phyloP scores from a whole-genome alignment of 2,329 filamentous ascomycete species.

The Ascochyta pisi region DNA sequence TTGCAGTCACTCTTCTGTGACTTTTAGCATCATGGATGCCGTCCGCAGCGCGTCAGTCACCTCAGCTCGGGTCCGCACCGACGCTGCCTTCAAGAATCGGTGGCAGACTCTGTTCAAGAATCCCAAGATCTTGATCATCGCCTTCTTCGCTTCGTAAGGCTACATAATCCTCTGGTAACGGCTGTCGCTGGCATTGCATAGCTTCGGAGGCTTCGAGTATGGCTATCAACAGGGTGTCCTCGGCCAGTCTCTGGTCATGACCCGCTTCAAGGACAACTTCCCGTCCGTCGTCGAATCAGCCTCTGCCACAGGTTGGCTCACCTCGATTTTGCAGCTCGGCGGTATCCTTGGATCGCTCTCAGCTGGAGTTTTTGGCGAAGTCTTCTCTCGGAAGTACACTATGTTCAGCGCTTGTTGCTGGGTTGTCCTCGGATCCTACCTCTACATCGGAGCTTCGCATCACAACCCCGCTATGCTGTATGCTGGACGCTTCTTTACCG shows the following conservation, averaged over 20 bases:
- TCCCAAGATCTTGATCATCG: conserved; percentile 39
- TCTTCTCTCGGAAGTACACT: conserved; percentile 60
- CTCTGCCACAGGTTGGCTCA: conserved; percentile 59
- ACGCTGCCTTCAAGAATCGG: conserved; percentile 37
- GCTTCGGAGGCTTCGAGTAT: conserved; percentile 61
- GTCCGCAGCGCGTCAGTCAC: conserved; percentile 35
- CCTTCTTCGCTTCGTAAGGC: conserved; percentile 41
- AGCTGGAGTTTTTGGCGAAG: conserved; percentile 57
- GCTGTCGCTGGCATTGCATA: conserved; percentile 22
- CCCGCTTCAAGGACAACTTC: conserved; percentile 58
- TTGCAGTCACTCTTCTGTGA: background rate
- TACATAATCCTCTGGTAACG: background rate
- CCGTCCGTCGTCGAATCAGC: conserved; percentile 56
- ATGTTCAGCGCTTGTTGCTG: conserved; percentile 59
- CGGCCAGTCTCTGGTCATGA: conserved; percentile 62
- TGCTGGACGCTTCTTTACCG: conserved; percentile 59
- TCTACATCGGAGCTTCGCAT: conserved; percentile 54
- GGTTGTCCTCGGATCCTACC: conserved; percentile 49
- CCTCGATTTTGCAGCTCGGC: conserved; percentile 59
- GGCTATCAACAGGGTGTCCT: conserved; percentile 64
- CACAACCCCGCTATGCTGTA: conserved; percentile 54
- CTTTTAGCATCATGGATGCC: conserved; percentile 27
- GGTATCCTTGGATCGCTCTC: conserved; percentile 59
- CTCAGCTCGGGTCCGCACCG: conserved; percentile 32
- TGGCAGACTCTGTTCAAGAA: conserved; percentile 37